Base-by-base conservation (phyloP, 495 filamentous ascomycete genomes). In the Penicillium angulare region DNA sequence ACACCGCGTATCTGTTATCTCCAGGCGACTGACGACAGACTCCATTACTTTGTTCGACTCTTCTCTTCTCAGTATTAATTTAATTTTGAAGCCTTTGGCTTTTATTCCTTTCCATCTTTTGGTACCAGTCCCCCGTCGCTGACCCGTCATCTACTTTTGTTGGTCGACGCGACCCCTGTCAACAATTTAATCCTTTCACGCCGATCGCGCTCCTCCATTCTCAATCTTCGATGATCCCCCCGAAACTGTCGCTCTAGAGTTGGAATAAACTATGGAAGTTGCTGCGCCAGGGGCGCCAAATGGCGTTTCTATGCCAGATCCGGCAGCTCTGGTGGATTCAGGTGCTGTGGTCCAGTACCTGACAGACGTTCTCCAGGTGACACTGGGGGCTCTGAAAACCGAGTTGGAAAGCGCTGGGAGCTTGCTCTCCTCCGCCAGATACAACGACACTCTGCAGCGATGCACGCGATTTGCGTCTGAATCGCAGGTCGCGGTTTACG, bases 381-480 rank as follows among this genome's bases (percentile, higher is more conserved):
- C 88, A 55, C 79, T 99, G 45, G 95, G 92, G 56, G 91, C 95
- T 50, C 81, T 83, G 22, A 82, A 80, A 58, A 76, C 77, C 32
- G 93, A 99, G 62, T 78, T 99, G 50, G 85, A 95, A 66, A 74
- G 77, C 18, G 73, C 79, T 35, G 90, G 88, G 38, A 96, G 89
- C 67, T 76, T 97, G 63, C 80, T 99, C 40, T 92, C 90, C 15
- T 75, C 81, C 51, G 64, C 73, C 7, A 81, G 76, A 46, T 79
- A 86, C 56, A 69, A 74, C 29, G 92, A 97, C 47, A 97, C 93
- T 0, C 71, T 91, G 21, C 85, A 90, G 60, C 79, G 90, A 71
- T 96, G 92, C 69, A 85, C 82, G 53, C 84, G 92, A 59, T 99
- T 96, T 67, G 89, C 90, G 41, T 82, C 85, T 22, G 93, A 97